A percentile compares a stretch with the other conserved stretches of the same genome.
phyloP scores from a whole-genome alignment of 2,329 filamentous ascomycete genomes.

The Alternaria novae-zelandiae region DNA sequence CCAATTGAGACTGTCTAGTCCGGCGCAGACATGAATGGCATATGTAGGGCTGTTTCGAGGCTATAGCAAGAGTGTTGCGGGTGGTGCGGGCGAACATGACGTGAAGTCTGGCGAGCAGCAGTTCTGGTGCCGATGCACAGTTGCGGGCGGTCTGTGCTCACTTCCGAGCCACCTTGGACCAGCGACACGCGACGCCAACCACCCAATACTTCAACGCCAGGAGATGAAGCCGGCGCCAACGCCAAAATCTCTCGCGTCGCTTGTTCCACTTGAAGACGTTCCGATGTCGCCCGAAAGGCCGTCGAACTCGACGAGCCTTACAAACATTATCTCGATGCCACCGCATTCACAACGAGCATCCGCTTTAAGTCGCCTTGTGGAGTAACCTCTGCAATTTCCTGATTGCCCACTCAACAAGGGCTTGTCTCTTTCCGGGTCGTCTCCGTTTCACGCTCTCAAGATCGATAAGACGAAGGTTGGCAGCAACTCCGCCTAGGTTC shows the following conservation, averaged over 20 bases:
- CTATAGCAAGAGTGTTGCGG: slow-evolving; percentile 25
- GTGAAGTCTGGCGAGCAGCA: slow-evolving; percentile 26
- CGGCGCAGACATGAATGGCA: slow-evolving; percentile 38
- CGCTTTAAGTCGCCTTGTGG: background rate
- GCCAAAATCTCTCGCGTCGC: slow-evolving; percentile 4
- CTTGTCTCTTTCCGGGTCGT: slow-evolving; percentile 9
- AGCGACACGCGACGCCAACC: slow-evolving; percentile 3
- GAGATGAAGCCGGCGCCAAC: background rate
- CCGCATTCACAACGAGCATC: background rate
- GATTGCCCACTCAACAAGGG: slow-evolving; percentile 15
- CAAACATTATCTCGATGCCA: background rate
- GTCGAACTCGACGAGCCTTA: background rate
- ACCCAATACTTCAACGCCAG: slow-evolving; percentile 1
- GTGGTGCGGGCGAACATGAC: slow-evolving; percentile 38
- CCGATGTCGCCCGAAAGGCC: background rate
- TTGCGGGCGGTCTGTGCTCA: slow-evolving; percentile 36
- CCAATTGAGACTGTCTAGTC: slow-evolving; percentile 26
- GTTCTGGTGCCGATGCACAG: slow-evolving; percentile 17
- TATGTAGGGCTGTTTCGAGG: slow-evolving; percentile 35
- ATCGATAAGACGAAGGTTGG: background rate
- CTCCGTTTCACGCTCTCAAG: background rate
- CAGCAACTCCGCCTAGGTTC: background rate
- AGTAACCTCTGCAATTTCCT: slow-evolving; percentile 8
- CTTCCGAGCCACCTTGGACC: slow-evolving; percentile 22
- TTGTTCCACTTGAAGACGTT: background rate